Base-by-base conservation (phyloP, 495 filamentous ascomycete genomes). In the Clavariopsis aquatica region DNA sequence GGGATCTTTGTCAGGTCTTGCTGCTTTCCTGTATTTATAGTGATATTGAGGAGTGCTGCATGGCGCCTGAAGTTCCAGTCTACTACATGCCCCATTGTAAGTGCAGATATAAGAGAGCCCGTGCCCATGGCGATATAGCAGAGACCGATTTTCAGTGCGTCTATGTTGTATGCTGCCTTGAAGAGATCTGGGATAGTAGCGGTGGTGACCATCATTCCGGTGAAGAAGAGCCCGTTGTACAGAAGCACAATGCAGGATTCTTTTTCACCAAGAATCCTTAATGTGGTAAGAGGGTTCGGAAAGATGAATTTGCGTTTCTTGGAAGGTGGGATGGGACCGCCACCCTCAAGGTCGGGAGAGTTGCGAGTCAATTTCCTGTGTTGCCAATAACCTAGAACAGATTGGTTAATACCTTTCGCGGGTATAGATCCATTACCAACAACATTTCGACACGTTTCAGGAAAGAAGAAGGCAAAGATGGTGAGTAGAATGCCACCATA, bases 361-460 rank as follows among this genome's bases (percentile, higher is more conserved):
- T 43, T 9, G 8, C 49, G 49, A 10, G 52, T 31, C 17, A 69
- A 67, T n/a, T 58, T 65, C 12, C 71, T 73, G 15, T 66, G 60
- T 34, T 67, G 69, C 1, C 79, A 36, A 22, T 38, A 55, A 47
- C 78, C 76, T 19, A 80, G 45, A 15, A 80, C 31, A 2, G 80
- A 80, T 53, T 71, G 80, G 68, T 85, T 87, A 79, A 81, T 80
- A 0, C 80, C 78, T 62, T 73, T 78, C 1, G 84, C 74, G 0
- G 81, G 82, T 0, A 85, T 78, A 1, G 82, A 84, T 17, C 89
- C 89, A 72, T 91, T 87, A 0, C 87, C 89, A 0, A 92, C 89
- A 3, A 93, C 82, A 15, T 83, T 86, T 8, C 89, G 79, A 57
- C 81, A 82, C 5, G 89, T 92, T 74, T 91, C 89, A 2, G 88